A percentile compares a stretch with the other conserved stretches of the same genome.
phyloP scores from a whole-genome alignment of 768 basidiomycete genomes.

The Paxillus ammoniavirescens region DNA sequence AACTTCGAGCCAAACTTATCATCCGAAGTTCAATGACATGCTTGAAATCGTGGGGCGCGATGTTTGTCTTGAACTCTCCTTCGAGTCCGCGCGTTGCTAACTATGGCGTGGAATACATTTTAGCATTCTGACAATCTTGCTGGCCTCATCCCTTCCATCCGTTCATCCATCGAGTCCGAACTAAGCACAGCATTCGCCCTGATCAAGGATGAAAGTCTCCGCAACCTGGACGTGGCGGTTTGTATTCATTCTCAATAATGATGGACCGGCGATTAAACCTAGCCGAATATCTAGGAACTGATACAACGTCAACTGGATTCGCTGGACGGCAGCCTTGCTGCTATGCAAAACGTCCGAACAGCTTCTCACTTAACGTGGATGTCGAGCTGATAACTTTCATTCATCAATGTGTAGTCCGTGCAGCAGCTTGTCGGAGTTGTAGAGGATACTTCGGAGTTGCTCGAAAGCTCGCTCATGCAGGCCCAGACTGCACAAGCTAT shows the following conservation, averaged over 20 bases:
- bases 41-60: conserved; percentile 23
- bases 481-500: conserved; percentile 31
- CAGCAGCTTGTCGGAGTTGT: conserved; percentile 15
- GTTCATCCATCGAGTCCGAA: conserved; percentile 24
- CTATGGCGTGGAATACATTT: neutral
- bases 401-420: conserved; percentile 13
- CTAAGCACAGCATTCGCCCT: conserved; percentile 22
- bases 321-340: conserved; percentile 22
- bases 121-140: conserved; percentile 30
- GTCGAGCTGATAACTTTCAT: conserved; percentile 15
- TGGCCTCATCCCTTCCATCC: conserved; percentile 20
- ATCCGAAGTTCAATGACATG: conserved; percentile 22
- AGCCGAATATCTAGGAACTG: conserved; percentile 24
- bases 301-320: conserved; percentile 27
- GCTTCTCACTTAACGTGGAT: conserved; percentile 7
- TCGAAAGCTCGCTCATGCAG: conserved; percentile 32
- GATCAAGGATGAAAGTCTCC: conserved; percentile 28
- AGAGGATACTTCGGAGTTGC: conserved; percentile 23
- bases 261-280: conserved; percentile 1
- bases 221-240: conserved; percentile 26
- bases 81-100: neutral
- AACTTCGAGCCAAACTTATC: conserved; percentile 14
- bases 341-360: conserved; percentile 31
- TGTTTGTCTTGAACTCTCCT: conserved; percentile 12
- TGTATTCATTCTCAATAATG: conserved; percentile 7